Evolutionary conservation across 2,329 filamentous ascomycete genomes (phyloP), one percentile per base, ranked within the genome.

Genomic region (Diaporthe sp.): DNA sequence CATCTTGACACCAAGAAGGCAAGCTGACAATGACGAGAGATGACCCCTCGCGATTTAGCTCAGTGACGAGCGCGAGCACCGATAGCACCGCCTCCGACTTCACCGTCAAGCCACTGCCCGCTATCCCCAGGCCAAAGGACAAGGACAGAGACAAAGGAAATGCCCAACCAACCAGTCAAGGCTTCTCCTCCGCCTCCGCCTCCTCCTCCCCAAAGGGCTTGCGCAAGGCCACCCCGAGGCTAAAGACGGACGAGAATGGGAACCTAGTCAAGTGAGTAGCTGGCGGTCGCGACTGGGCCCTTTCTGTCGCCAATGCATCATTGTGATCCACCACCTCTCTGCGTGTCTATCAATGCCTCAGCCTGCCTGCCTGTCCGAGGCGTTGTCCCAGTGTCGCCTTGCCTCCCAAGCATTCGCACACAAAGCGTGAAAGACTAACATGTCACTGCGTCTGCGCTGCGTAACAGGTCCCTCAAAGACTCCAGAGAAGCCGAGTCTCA

Each of bases 11-110:
- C 69, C 39, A 74, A 76, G 72, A 72, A 74, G 75, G 70, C 75
- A 73, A 76, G 73, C 72, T 65, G 72, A 74, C 69, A 72, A 94
- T 94, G 93, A 90, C 92, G 85, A 90, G 89, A 85, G 90, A 92
- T 86, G 92, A 94, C 82, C 86, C 87, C 81, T 87, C 88, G 85
- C 92, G 92, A 85, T 90, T 93, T 88, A 92, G 89, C 86, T 92
- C 92, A 78, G 86, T 89, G 78, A 91, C 91, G 85, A 92, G 90
- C 88, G 89, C 90, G 78, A 91, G 90, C 85, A 90, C 89, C 81
- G 89, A 91, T 80, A 94, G 92, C 86, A 91, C 89, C 84, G 89
- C 89, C 80, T 94, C 92, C 77, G 89, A 88, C 81, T 89, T 91
- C 81, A 95, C 93, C 53, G 86, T 92, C 78, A 91, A 88, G 84